Evolutionary conservation across 2,329 filamentous ascomycete genomes (phyloP).

Genomic region (Fusarium concolor): DNA sequence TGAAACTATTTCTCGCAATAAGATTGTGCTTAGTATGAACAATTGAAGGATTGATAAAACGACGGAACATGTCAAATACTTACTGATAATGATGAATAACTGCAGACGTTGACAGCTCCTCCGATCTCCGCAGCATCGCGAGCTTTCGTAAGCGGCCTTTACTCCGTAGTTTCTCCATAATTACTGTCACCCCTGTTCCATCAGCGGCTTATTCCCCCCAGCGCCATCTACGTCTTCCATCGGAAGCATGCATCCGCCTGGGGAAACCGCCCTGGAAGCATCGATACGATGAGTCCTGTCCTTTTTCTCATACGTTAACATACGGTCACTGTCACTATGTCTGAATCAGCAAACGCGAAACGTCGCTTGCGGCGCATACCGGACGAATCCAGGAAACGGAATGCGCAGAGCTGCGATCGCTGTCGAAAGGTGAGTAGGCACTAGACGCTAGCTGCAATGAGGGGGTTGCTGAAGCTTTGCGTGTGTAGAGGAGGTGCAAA

Average conservation of each 20-base stretch:
- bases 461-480: background rate
- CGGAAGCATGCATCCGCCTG: constrained; percentile 37
- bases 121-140: too few species aligned
- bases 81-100: background rate
- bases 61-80: constrained; percentile 5
- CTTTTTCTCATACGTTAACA: background rate
- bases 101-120: too few species aligned
- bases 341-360: constrained; percentile 43
- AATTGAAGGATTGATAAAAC: background rate
- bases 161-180: constrained; percentile 5
- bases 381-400: constrained; percentile 51
- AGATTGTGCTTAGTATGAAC: background rate
- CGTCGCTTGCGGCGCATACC: constrained; percentile 50
- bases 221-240: constrained; percentile 23
- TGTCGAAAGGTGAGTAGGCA: constrained; percentile 48
- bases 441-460: too few species aligned
- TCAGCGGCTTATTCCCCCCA: constrained; percentile 8
- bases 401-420: constrained; percentile 52
- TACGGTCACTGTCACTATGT: background rate
- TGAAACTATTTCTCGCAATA: background rate
- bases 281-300: constrained; percentile 32
- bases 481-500: constrained; percentile 46
- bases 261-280: constrained; percentile 18
- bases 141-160: background rate
- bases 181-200: background rate